Conservation (phyloP, 139 green algal species). For the Volvox africanus region DNA sequence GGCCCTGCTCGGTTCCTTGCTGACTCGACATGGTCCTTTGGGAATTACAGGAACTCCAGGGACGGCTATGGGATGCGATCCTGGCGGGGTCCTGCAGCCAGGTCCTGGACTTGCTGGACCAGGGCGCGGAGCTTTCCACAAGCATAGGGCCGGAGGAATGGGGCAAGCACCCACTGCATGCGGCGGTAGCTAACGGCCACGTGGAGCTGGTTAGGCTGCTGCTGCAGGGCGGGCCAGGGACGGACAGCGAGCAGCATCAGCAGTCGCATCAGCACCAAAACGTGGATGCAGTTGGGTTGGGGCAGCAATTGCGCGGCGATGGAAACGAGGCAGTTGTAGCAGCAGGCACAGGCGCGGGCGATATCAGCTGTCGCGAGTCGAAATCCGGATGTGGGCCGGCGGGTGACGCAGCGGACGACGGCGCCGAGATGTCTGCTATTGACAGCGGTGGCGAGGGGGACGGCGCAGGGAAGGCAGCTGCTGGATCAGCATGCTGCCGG, state of each 20-base stretch:
- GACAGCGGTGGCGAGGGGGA: not conserved
- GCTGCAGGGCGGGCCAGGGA: conserved; percentile 4
- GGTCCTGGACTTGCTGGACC: conserved; percentile 33
- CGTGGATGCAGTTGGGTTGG: not conserved
- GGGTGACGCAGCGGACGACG: not conserved
- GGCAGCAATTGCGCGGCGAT: not conserved
- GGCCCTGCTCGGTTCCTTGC: no score
- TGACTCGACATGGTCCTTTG: no score
- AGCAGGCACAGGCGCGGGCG: not conserved
- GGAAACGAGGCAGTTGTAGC: not conserved
- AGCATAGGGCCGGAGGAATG: conserved; percentile 45
- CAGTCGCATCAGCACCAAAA: not conserved
- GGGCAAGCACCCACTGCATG: conserved; percentile 57
- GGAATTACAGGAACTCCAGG: conserved; percentile 51
- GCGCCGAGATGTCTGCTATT: no score
- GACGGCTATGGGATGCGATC: conserved; percentile 55
- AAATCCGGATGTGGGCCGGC: not conserved
- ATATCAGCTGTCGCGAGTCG: not conserved
- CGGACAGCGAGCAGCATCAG: not conserved
- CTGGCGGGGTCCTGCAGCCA: conserved; percentile 24
- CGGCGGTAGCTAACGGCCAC: conserved; percentile 52
- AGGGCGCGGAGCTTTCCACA: conserved; percentile 47
- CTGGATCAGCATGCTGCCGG: not conserved
- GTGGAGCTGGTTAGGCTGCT: conserved; percentile 49
- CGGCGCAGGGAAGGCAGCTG: not conserved